Percentiles rank a stretch among this genome's conserved stretches.
Evolutionary conservation across 140 eudicot species (phyloP).

Genomic region (Bidens hawaiensis): DNA sequence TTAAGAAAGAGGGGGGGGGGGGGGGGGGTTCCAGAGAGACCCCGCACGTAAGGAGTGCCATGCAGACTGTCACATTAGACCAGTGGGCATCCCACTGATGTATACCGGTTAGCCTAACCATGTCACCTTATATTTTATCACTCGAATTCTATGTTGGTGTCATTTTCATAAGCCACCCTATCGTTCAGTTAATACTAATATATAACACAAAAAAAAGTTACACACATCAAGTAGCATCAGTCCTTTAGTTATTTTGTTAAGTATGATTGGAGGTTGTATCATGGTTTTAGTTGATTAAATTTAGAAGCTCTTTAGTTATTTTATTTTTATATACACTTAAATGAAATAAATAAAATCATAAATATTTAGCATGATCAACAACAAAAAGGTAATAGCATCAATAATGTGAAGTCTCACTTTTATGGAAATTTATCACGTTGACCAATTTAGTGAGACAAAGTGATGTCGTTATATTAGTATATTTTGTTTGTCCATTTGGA

Average conservation of each 20-base stretch:
- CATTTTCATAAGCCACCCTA: no score
- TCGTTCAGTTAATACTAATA: no score
- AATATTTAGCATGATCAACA: not conserved
- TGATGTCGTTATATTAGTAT: slow-evolving; percentile 24
- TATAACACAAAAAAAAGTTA: no score
- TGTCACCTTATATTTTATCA: not conserved
- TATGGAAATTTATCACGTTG: slow-evolving; percentile 13
- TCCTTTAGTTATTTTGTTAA: no score
- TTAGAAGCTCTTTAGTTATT: not conserved
- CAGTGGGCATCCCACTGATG: no score
- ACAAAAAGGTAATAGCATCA: not conserved
- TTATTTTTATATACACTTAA: not conserved
- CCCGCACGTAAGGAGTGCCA: no score
- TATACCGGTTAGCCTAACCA: no score
- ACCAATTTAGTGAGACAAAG: slow-evolving; percentile 19
- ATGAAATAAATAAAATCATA: not conserved
- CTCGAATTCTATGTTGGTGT: not conserved
- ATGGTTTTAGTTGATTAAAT: not conserved
- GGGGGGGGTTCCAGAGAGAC: no score
- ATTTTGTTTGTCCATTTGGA: slow-evolving; percentile 24
- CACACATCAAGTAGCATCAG: no score
- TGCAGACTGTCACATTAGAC: no score
- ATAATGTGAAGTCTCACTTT: slow-evolving; percentile 12
- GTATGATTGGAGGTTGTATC: not conserved
- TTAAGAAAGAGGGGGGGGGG: no score